Conservation (phyloP, 306 rosid genomes). For the Citrullus mucosospermus region DNA sequence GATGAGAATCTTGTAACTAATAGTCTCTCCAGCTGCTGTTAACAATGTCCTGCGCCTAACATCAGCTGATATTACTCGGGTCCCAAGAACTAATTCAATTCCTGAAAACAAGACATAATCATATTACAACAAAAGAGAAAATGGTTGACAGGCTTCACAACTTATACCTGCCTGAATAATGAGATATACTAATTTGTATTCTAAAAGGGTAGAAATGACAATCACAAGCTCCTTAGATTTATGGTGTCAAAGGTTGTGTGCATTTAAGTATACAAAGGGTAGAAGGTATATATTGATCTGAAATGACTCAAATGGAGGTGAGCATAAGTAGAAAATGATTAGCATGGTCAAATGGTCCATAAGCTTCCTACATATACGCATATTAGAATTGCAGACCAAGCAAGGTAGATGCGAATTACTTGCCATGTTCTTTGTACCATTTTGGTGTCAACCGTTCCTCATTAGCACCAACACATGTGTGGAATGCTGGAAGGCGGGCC, state of each 20-base stretch:
- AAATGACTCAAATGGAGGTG: background rate
- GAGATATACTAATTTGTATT: background rate
- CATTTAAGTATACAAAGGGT: background rate
- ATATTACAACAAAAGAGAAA: background rate
- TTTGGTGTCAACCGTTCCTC: conserved; percentile 89
- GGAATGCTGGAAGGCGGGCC: conserved; percentile 86
- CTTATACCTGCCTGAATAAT: background rate
- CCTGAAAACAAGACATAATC: conserved; percentile 24
- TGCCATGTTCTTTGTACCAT: conserved; percentile 95
- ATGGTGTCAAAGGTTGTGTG: background rate
- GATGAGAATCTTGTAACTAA: conserved; percentile 84
- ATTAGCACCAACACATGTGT: conserved; percentile 91
- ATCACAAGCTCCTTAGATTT: background rate
- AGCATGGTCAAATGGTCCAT: background rate
- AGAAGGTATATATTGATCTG: background rate
- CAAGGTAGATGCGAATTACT: conserved; percentile 21
- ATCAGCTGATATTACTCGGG: conserved; percentile 84
- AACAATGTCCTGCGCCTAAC: conserved; percentile 78
- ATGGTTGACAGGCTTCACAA: background rate
- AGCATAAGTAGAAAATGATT: background rate
- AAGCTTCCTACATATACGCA: background rate
- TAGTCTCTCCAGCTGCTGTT: conserved; percentile 88
- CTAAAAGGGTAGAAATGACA: background rate
- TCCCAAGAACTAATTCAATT: conserved; percentile 91
- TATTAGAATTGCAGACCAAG: background rate